These are phyloP conservation scores for Aspergillus cavernicola DNA, from an alignment of 495 filamentous ascomycete species.

Conservation along the genomic window DNA sequence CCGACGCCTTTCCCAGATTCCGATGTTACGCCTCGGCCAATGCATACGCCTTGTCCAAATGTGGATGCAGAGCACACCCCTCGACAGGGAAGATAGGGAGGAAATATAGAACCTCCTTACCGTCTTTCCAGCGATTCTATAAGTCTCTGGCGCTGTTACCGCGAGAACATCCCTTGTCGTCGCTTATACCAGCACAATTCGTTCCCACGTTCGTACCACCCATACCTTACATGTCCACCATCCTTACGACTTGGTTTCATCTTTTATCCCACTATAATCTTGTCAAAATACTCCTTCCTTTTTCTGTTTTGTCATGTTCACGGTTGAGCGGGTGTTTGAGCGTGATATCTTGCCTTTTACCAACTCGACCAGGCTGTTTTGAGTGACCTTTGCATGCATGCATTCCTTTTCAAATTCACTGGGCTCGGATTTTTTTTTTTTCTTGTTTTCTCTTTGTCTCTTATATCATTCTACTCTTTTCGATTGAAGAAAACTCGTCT, in stretches of 20 bases:
- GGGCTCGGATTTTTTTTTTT: background rate
- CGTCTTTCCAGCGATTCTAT: constrained; percentile 1
- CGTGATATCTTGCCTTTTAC: constrained; percentile 8
- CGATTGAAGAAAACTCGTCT: background rate
- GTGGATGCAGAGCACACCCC: constrained; percentile 62
- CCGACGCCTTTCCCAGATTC: constrained; percentile 28
- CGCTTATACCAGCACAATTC: background rate
- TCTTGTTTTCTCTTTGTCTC: background rate
- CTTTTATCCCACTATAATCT: background rate
- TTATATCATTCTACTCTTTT: background rate
- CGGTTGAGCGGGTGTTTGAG: constrained; percentile 23
- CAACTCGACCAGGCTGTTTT: constrained; percentile 15
- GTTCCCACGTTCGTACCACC: background rate
- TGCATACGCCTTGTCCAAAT: constrained; percentile 29
- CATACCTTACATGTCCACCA: background rate
- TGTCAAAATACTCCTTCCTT: constrained; percentile 7
- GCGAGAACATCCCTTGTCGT: background rate
- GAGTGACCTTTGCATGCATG: background rate
- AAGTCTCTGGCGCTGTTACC: background rate
- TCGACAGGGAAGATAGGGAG: constrained; percentile 26
- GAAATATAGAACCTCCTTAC: constrained; percentile 11
- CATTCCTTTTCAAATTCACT: constrained; percentile 15
- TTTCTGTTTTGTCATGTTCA: constrained; percentile 5
- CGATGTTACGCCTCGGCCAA: constrained; percentile 39
- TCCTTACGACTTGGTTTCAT: background rate